Evolutionary conservation across 257 asterid species (phyloP), one percentile per base, ranked within the genome.

Genomic region (Gentiana straminea): DNA sequence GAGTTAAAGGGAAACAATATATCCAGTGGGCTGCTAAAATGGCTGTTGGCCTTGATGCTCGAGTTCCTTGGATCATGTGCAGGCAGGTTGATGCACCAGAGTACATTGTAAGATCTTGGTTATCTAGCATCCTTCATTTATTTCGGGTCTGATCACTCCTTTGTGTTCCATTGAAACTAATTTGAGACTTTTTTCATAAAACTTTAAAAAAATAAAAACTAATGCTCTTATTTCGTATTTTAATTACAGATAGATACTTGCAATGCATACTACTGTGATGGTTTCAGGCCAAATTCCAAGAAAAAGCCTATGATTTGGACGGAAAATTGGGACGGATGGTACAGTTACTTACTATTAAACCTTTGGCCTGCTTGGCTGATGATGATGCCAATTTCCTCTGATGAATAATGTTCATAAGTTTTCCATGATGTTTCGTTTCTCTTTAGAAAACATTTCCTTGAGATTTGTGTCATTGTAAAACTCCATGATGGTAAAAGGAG

Each of bases 51-150:
- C 95, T 90, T 67, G 85, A 69, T 69, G 94, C 95, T 79, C 87
- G 92, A 59, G 98, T 90, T 73, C 98, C 98, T 62, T 86, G 96
- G 98, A 82, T 86, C 70, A 90, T 90, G 98, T 90, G 98, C 79
- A 76, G 70, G 82, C 98, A 90, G 81, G 66, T 70, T 71, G 95
- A 90, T 84, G 98, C 98, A 64, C 98, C 96, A 68, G 95, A 81
- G 35, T 66, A 76, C 77, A 81, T 86, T 33, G 98, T 90, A 83
- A 75, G 59, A 51, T 57, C 72, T 60, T 64, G 64, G 69, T 64
- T 49, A 49, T 52, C 64, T 56, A 55, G 61, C 44, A 45, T 8
- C 4, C 15, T 38, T 15, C 13, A 13, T 49, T 32, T 38, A 24
- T 33, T 55, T 51, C 2, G n/a, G 7, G 44, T 13, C 59, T 54